Percentiles rank a stretch among this genome's conserved stretches.
Evolutionary conservation across 805 yeast species (phyloP).

Genomic region (Candida insectalens): DNA sequence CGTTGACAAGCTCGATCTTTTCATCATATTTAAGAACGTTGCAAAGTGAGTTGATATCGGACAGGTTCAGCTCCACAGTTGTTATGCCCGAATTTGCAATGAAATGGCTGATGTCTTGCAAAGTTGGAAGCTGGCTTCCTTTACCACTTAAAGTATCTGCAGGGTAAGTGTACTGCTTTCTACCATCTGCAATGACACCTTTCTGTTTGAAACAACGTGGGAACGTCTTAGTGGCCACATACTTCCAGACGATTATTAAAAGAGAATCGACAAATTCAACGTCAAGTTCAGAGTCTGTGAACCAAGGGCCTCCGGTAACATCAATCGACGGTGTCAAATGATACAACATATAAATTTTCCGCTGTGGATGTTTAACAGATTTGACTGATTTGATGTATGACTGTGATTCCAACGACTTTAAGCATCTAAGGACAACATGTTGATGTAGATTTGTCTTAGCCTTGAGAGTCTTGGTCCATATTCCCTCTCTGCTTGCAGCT

Average conservation of each 20-base stretch:
- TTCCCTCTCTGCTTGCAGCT: conserved; percentile 90
- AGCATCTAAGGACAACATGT: conserved; percentile 76
- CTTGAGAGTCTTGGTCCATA: conserved; percentile 89
- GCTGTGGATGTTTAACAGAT: conserved; percentile 81
- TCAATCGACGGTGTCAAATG: conserved; percentile 89
- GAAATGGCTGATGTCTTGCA: conserved; percentile 68
- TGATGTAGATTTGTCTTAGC: conserved; percentile 85
- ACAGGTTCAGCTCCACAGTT: conserved; percentile 63
- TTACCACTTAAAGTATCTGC: conserved; percentile 10
- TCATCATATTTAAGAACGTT: conserved; percentile 86
- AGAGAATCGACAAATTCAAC: conserved; percentile 85
- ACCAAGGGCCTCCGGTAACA: conserved; percentile 99
- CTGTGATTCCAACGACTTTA: conserved; percentile 72
- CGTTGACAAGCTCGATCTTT: conserved; percentile 58
- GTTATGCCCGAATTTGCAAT: conserved; percentile 67
- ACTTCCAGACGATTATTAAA: conserved; percentile 80
- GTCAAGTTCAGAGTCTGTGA: conserved; percentile 90
- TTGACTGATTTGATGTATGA: conserved; percentile 83
- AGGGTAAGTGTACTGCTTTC: conserved; percentile 20
- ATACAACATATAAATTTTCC: conserved; percentile 93
- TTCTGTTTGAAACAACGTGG: conserved; percentile 57
- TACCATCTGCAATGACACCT: conserved; percentile 11
- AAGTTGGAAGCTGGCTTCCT: conserved; percentile 47
- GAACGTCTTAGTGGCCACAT: conserved; percentile 62
- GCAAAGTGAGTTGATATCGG: conserved; percentile 74